Percentiles rank a stretch among this genome's conserved stretches.
These are phyloP conservation scores for Lachnellula occidentalis DNA, from an alignment of 2,329 filamentous ascomycete genomes.

Conservation along the genomic window DNA sequence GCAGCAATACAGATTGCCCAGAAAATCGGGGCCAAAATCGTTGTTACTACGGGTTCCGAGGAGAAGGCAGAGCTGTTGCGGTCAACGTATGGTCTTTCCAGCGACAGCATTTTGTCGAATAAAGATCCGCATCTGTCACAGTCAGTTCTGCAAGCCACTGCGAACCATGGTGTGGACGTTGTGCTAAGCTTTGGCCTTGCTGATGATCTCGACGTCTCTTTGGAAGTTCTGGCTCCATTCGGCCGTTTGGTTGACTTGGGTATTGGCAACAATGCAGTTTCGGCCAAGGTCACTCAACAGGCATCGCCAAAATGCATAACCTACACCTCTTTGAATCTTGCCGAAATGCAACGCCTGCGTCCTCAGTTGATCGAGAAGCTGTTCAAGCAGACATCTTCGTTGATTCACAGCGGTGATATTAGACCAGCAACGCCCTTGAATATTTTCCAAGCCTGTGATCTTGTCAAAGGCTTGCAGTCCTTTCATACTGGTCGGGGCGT, in stretches of 20 bases:
- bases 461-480: conserved; percentile 9
- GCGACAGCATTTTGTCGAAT: conserved; percentile 32
- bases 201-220: conserved; percentile 36
- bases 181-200: conserved; percentile 25
- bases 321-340: too few relatives aligned
- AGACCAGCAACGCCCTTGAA: background rate
- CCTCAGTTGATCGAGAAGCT: background rate
- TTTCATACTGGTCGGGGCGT: conserved; percentile 15
- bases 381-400: background rate
- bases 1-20: conserved; percentile 30
- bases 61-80: conserved; percentile 29
- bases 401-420: background rate
- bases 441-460: conserved; percentile 7
- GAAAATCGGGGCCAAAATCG: conserved; percentile 22
- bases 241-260: conserved; percentile 33
- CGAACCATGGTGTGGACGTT: conserved; percentile 25
- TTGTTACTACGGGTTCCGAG: conserved; percentile 27
- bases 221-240: conserved; percentile 35
- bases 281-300: too few relatives aligned
- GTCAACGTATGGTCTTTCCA: conserved; percentile 30
- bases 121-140: background rate
- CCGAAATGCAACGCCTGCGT: too few relatives aligned
- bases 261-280: conserved; percentile 26
- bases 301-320: too few relatives aligned
- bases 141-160: too few relatives aligned